Evolutionary conservation across 305 asterid genomes (phyloP).

Genomic region (Fraxinus greggii): DNA sequence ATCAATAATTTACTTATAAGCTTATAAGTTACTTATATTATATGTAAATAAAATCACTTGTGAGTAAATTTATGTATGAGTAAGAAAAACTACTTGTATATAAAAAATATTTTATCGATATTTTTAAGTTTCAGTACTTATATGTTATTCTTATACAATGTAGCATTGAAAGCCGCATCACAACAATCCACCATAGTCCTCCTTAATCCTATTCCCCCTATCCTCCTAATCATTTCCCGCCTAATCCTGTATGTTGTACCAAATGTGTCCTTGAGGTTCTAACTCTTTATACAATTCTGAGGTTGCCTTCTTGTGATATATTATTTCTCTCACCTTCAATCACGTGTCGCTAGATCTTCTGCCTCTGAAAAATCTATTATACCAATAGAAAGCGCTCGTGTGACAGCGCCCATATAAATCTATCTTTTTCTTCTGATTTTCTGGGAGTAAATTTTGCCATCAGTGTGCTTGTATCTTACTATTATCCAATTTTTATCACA

Average conservation of each 20-base stretch:
- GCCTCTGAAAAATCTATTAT: background rate
- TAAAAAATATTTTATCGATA: too few species aligned
- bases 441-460: background rate
- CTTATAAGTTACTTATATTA: too few species aligned
- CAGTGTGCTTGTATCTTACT: background rate
- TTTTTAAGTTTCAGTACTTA: background rate
- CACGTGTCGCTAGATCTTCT: background rate
- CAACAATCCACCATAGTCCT: background rate
- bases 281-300: background rate
- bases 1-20: background rate
- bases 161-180: background rate
- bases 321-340: background rate
- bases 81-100: background rate
- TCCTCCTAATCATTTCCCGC: background rate
- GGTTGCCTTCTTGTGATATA: background rate
- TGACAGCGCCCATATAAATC: background rate
- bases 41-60: too few species aligned
- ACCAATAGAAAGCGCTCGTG: background rate
- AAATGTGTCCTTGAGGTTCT: background rate
- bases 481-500: background rate
- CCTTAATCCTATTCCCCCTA: background rate
- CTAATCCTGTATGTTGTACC: background rate
- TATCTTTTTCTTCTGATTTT: background rate
- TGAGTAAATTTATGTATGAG: too few species aligned
- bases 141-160: background rate